phyloP scores from a whole-genome alignment of 2,329 filamentous ascomycete genomes.

The Verticillium alfalfae region DNA sequence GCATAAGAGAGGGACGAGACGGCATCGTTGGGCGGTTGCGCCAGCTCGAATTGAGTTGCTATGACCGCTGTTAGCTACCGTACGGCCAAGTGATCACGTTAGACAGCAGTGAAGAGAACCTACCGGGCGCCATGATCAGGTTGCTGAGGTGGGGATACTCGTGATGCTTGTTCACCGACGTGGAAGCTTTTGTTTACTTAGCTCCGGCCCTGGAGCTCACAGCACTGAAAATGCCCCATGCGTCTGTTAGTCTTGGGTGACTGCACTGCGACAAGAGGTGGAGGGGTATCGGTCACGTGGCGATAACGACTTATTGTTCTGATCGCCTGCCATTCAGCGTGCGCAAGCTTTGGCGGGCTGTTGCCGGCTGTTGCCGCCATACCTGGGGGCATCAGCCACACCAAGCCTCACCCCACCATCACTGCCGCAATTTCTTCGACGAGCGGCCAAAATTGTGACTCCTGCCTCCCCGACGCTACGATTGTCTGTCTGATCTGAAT shows the following conservation, averaged over 20 bases:
- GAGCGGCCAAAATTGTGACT: slow-evolving; percentile 5
- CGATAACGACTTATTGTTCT: neutral
- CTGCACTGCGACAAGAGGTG: neutral
- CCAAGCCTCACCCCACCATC: slow-evolving; percentile 5
- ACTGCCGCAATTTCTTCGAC: slow-evolving; percentile 4
- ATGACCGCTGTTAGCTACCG: neutral
- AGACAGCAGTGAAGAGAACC: neutral
- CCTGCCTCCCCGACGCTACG: neutral
- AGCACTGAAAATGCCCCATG: neutral
- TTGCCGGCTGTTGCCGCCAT: neutral
- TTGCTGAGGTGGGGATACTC: neutral
- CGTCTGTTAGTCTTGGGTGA: neutral
- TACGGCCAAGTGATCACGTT: neutral
- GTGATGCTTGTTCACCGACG: neutral
- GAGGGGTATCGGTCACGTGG: slow-evolving; percentile 4
- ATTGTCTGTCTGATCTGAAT: neutral
- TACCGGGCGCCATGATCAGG: slow-evolving; percentile 1
- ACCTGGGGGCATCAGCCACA: neutral
- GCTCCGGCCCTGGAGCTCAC: neutral
- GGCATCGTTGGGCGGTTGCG: slow-evolving; percentile 76
- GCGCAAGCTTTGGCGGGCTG: neutral
- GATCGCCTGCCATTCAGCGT: neutral
- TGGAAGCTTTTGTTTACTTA: slow-evolving; percentile 3
- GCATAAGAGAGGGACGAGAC: slow-evolving; percentile 86
- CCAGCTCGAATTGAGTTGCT: slow-evolving; percentile 77